Percentiles rank a stretch among this genome's conserved stretches.
phyloP scores from a whole-genome alignment of 1,284 basidiomycete species.

The Cutaneotrichosporon cyanovorans region DNA sequence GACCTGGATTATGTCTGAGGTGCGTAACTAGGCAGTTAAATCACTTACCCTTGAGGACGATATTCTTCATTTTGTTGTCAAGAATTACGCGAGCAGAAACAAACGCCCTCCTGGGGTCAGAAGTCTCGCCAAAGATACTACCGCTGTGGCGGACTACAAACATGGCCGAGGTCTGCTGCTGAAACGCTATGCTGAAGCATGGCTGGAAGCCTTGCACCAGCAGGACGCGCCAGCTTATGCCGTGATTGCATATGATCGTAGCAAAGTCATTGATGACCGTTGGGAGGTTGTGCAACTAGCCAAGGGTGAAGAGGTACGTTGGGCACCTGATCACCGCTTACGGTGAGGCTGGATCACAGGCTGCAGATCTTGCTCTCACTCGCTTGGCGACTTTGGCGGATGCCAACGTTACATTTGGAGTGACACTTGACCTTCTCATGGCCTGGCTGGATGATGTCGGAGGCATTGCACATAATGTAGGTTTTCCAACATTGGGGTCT shows the following conservation, averaged over 20 bases:
- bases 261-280: constrained; percentile 16
- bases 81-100: constrained; percentile 29
- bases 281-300: constrained; percentile 8
- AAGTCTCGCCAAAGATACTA: constrained; percentile 53
- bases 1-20: constrained; percentile 52
- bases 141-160: constrained; percentile 47
- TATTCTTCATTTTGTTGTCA: constrained; percentile 29
- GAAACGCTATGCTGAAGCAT: constrained; percentile 53
- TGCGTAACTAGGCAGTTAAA: constrained; percentile 29
- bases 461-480: constrained; percentile 20
- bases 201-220: constrained; percentile 60
- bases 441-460: constrained; percentile 55
- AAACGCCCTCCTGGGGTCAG: constrained; percentile 58
- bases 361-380: constrained; percentile 29
- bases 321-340: background rate
- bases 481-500: background rate
- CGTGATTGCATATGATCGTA: constrained; percentile 34
- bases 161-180: constrained; percentile 59
- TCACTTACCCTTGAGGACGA: constrained; percentile 27
- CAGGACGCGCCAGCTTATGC: constrained; percentile 51
- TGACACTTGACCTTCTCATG: constrained; percentile 57
- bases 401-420: constrained; percentile 52
- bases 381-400: constrained; percentile 27
- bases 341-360: constrained; percentile 14
- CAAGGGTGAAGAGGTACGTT: constrained; percentile 11